Evolutionary conservation across 1,284 basidiomycete species (phyloP), one percentile per base, ranked within the genome.

Genomic region (Cutaneotrichosporon sp.): DNA sequence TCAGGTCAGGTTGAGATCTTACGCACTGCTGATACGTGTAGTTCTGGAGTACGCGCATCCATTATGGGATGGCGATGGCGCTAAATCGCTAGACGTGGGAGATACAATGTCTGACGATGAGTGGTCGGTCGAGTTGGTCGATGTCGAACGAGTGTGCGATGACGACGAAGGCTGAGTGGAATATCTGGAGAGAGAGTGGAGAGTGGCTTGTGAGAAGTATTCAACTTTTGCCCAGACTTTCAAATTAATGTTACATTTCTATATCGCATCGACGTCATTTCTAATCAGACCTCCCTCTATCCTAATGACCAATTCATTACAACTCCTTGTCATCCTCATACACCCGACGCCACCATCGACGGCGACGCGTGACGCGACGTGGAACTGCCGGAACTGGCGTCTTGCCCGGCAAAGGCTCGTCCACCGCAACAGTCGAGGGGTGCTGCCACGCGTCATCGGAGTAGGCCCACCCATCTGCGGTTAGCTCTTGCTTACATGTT

Each of bases 381-480:
- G 46, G 35, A 10, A 46, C 20, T n/a, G 19, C 10, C 22, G 55
- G 16, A 35, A 35, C 22, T 20, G 24, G 35, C 12, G 37, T 39
- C 11, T 35, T 49, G 32, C 29, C 35, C 31, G 25, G 22, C 31
- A 24, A 37, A 24, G 14, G 10, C 20, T 46, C 24, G 27, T 49
- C 37, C 14, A 12, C 17, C 31, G 38, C 45, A 6, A 43, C 27
- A 10, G 47, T 22, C n/a, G 51, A 41, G 1, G 57, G 51, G n/a
- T 49, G 12, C 27, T 37, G 16, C 73, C 73, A 75, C n/a, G 65
- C 66, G 61, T 75, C 73, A 49, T 74, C 71, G 5, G 68, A 62
- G 55, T 74, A 75, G 11, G 64, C 61, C 74, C 74, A 75, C 4
- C 74, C 72, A 22, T 72, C 73, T 31, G 29, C 29, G 29, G 10